Percentiles rank a stretch among this genome's conserved stretches.
phyloP scores from a whole-genome alignment of 768 basidiomycete species.

The Auricularia heimuer region DNA sequence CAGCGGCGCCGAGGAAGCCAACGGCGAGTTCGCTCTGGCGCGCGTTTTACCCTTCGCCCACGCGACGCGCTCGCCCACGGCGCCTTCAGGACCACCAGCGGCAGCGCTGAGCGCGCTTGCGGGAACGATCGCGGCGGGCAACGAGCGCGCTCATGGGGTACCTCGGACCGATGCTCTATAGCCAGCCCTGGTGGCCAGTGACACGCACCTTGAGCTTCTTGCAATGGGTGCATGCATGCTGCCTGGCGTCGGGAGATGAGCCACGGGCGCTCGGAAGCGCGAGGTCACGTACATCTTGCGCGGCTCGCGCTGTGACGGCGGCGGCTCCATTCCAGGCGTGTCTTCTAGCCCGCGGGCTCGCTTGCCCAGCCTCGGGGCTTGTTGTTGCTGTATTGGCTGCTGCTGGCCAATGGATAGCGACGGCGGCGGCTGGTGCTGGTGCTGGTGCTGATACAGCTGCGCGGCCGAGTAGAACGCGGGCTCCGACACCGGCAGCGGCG shows the following conservation, averaged over 20 bases:
- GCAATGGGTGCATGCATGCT: neutral
- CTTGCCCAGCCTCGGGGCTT: neutral
- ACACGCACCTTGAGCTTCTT: neutral
- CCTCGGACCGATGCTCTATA: too few relatives aligned
- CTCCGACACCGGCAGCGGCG: neutral
- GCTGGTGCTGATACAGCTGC: neutral
- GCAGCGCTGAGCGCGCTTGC: too few relatives aligned
- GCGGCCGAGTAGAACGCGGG: neutral
- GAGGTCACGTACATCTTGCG: neutral
- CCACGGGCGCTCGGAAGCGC: neutral
- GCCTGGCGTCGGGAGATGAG: neutral
- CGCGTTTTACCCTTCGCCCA: too few relatives aligned
- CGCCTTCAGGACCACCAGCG: too few relatives aligned
- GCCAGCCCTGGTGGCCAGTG: too few relatives aligned
- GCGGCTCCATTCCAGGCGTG: neutral
- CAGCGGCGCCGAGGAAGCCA: too few relatives aligned
- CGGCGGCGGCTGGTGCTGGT: neutral
- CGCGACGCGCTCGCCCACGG: too few relatives aligned
- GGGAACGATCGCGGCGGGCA: too few relatives aligned
- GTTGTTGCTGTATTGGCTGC: neutral
- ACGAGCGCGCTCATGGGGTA: too few relatives aligned
- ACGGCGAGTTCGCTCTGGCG: too few relatives aligned
- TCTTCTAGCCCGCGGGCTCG: neutral
- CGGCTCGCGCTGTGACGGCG: neutral
- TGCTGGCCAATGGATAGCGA: too few relatives aligned